Conservation (phyloP, 495 filamentous ascomycete genomes). For the Rhizodiscina lignyota region DNA sequence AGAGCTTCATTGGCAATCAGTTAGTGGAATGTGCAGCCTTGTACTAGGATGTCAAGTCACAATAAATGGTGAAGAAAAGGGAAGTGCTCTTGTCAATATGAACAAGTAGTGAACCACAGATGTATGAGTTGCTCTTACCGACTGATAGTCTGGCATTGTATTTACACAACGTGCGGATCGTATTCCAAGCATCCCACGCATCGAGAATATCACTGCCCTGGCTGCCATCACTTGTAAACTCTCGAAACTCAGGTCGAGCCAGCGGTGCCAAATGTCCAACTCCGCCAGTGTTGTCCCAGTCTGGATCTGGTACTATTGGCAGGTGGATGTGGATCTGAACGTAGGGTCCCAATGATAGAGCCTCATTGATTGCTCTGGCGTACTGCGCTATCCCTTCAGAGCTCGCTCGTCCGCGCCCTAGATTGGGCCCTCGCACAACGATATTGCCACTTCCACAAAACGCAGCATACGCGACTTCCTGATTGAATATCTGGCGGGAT, state of each 20-base stretch:
- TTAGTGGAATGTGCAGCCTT: constrained; percentile 8
- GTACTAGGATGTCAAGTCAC: not conserved
- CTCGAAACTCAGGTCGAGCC: constrained; percentile 34
- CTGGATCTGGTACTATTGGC: constrained; percentile 51
- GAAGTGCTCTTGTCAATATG: no score
- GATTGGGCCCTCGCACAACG: constrained; percentile 56
- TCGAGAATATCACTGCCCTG: constrained; percentile 43
- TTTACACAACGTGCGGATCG: constrained; percentile 70
- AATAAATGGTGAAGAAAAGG: not conserved
- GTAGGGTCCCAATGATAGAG: constrained; percentile 51
- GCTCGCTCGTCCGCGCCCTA: constrained; percentile 28
- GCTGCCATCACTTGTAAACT: constrained; percentile 22
- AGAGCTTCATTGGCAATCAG: constrained; percentile 36
- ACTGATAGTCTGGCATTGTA: constrained; percentile 69
- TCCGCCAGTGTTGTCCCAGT: constrained; percentile 30
- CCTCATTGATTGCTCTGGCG: constrained; percentile 72
- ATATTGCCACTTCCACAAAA: constrained; percentile 83
- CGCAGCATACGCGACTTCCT: constrained; percentile 84
- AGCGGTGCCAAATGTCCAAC: constrained; percentile 41
- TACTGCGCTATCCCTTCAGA: constrained; percentile 42
- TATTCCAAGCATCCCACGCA: constrained; percentile 88
- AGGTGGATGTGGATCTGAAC: constrained; percentile 68
- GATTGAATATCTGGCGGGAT: constrained; percentile 72
- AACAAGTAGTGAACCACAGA: constrained; percentile 6
- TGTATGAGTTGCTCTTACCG: constrained; percentile 42